Base-by-base conservation (phyloP, 2,329 filamentous ascomycete species). In the Colletotrichum limetticola region DNA sequence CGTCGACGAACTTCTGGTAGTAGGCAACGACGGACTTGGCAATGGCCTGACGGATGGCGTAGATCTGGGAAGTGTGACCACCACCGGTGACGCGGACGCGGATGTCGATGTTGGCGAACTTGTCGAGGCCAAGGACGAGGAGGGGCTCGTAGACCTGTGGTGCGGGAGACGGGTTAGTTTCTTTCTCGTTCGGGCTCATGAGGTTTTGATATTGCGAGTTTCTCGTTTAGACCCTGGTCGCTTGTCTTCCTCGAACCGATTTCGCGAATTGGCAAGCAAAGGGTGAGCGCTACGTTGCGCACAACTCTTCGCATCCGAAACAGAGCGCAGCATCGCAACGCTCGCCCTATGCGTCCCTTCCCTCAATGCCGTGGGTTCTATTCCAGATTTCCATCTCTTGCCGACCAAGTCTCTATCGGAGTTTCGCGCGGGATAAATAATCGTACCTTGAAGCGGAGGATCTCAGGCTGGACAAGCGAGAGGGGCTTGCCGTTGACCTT, bases 1-100 rank as follows among this genome's bases (percentile, higher is more conserved):
- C 97, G 85, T 99, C 97, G 88, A 98, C 95, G 90, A 93, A 99
- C 92, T 99, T 98, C 90, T 98, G 96, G 94, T 98, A 98, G 93
- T 98, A 75, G 62, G 74, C 93, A 83, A 97, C 93, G 85, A 97
- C 94, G 82, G 93, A 93, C 92, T 98, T 99, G 90, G 95, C 92
- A 85, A 99, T 98, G 82, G 97, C 96, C 90, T 99, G 97, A 82
- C 97, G 95, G 91, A 98, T 95, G 85, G 97, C 97, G 89, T 98
- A 98, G 88, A 98, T 91, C 88, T 98, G 95, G 75, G 94, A 97
- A 78, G 94, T 95, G 91, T 98, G 96, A 89, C 96, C 97, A 94
- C 97, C 97, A 86, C 97, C 97, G 83, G 92, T 91, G 83, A 98
- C 97, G 83, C 95, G 94, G 85, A 98, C 95, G 80, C 97, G 94